Base-by-base conservation (phyloP, 257 asterid genomes). In the Paulownia fortunei region DNA sequence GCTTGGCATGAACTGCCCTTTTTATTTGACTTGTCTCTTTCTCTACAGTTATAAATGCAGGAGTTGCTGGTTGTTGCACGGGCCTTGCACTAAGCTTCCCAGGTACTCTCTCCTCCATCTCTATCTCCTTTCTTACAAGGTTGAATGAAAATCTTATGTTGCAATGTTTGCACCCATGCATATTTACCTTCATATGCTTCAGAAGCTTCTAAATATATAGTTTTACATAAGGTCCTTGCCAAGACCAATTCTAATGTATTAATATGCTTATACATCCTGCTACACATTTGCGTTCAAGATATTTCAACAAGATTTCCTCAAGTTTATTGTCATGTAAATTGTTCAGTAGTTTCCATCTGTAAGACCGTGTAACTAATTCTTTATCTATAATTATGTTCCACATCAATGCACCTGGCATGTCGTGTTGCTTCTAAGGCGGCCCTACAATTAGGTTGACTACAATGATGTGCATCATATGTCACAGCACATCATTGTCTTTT, bases 31-130 rank as follows among this genome's bases (percentile, higher is more conserved):
- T 42, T 77, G 15, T 76, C 11, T 5, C 16, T 62, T 69, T 76
- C 41, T 70, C 55, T 81, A n/a, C n/a, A 92, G 97, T 87, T 47
- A 84, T 92, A 58, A 92, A 92, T 72, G 93, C 97, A 8, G 96
- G 97, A 39, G 95, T 92, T 59, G 97, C 97, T 66, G 97, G 97
- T 11, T 92, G 97, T 78, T 92, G 97, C 84, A 92, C 97, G 15
- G 97, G 97, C 72, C 94, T 92, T 79, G 97, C 97, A 23, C 82
- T 92, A 61, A 92, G 97, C 85, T 86, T 90, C 73, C 97, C 97
- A 75, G 97, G 94, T 90, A 81, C 3, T 66, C 30, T 27, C 16
- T 0, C 15, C 51, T 49, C 51, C n/a, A n/a, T 64, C 24, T 71
- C 0, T 63, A 12, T 49, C 42, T 15, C 21, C 23, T 55, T 32